Conservation (phyloP, 345 rosid genomes). For the Ceriops tagal region DNA sequence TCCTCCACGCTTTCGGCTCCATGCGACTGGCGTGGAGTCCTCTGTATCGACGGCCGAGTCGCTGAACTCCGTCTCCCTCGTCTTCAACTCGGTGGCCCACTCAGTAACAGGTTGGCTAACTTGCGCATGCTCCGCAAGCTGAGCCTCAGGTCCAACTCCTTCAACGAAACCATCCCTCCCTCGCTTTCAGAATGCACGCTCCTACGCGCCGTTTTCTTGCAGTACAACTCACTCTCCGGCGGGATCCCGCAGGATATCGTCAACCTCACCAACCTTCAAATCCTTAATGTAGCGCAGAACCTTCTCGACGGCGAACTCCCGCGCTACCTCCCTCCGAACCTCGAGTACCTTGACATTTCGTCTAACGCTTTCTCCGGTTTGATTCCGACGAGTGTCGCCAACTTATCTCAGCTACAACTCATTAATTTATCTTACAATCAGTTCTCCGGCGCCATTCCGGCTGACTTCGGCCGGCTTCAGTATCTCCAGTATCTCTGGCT, state of each 20-base stretch:
- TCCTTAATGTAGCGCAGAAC: conserved; percentile 66
- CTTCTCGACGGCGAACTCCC: conserved; percentile 63
- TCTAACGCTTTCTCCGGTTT: conserved; percentile 65
- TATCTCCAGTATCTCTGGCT: conserved; percentile 71
- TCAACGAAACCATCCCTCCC: conserved; percentile 72
- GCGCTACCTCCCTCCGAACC: conserved; percentile 37
- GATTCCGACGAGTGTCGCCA: conserved; percentile 47
- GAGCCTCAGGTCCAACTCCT: conserved; percentile 67
- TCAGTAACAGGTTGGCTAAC: conserved; percentile 50
- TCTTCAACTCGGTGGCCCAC: conserved; percentile 69
- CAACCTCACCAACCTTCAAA: conserved; percentile 56
- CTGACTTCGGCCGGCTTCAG: conserved; percentile 56
- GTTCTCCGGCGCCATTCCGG: conserved; percentile 70
- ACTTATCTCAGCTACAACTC: conserved; percentile 61
- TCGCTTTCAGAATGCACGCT: conserved; percentile 67
- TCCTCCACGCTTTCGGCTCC: conserved; percentile 68
- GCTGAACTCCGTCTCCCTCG: conserved; percentile 69
- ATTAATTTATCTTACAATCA: conserved; percentile 79
- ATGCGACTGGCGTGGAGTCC: conserved; percentile 90
- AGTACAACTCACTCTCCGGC: conserved; percentile 94
- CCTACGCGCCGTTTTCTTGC: conserved; percentile 66
- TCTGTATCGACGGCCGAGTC: conserved; percentile 54
- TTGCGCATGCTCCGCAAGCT: conserved; percentile 53
- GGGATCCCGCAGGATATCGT: conserved; percentile 48
- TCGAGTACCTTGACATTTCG: conserved; percentile 68